A percentile compares a stretch with the other conserved stretches of the same genome.
Conservation (phyloP, 495 filamentous ascomycete genomes). For the Geoglossum glabrum region DNA sequence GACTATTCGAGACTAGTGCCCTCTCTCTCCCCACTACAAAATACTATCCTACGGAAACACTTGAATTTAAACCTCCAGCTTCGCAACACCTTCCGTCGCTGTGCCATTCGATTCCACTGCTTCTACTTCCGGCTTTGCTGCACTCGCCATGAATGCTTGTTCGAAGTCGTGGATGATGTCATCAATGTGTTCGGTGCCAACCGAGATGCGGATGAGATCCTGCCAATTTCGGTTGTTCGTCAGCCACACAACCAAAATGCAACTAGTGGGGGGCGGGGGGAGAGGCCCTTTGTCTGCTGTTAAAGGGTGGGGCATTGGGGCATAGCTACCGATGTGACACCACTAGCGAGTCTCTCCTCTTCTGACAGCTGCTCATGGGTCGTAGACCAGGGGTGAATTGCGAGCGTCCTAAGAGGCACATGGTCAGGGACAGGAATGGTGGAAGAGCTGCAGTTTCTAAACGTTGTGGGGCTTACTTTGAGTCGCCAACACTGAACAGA, state of each 20-base stretch:
- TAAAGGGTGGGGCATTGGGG: not conserved
- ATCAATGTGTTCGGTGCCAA: conserved; percentile 93
- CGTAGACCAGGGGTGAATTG: conserved; percentile 91
- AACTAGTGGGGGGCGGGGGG: not conserved
- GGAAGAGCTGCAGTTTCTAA: not conserved
- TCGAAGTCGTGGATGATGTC: conserved; percentile 95
- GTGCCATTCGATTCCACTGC: conserved; percentile 12
- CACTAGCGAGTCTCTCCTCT: conserved; percentile 60
- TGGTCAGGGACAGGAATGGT: not conserved
- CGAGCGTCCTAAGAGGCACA: conserved; percentile 47
- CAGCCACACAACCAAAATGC: conserved; percentile 1
- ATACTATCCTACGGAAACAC: no score
- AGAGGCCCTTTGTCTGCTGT: not conserved
- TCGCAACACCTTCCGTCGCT: conserved; percentile 15
- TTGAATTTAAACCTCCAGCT: no score
- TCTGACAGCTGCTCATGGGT: conserved; percentile 88
- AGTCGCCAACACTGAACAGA: conserved; percentile 32
- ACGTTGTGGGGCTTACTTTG: conserved; percentile 33
- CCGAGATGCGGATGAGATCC: conserved; percentile 89
- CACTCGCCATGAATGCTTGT: conserved; percentile 55
- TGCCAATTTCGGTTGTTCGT: not conserved
- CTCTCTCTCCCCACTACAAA: no score
- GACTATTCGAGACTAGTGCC: no score
- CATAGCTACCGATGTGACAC: conserved; percentile 49
- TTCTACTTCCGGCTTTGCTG: conserved; percentile 14